Percentiles rank a stretch among this genome's conserved stretches.
These are phyloP conservation scores for Tritrichomonas musculus DNA, from an alignment of 208 protist genomes.

Conservation along the genomic window DNA sequence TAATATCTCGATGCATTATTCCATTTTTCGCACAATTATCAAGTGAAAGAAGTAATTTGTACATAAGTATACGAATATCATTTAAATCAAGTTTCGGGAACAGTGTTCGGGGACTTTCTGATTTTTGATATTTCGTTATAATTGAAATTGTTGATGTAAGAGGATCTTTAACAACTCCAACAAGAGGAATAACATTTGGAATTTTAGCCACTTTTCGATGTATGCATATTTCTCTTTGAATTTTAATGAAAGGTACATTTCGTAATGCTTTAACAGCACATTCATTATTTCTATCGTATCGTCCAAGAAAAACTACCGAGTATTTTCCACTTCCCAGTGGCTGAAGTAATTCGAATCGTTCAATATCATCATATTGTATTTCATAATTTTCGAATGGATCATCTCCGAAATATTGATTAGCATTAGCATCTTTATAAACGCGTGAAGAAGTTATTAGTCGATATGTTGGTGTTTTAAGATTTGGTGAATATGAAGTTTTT, in stretches of 20 bases:
- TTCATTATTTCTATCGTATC: not conserved
- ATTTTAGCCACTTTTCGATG: not conserved
- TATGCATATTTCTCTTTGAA: conserved; percentile 12
- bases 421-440: not conserved
- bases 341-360: not conserved
- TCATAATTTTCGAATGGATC: not conserved
- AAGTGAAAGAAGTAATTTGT: not conserved
- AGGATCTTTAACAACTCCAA: not conserved
- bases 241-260: conserved; percentile 22
- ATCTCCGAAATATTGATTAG: not conserved
- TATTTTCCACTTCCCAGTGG: conserved; percentile 19
- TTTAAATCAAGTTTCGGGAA: not conserved
- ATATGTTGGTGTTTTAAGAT: not conserved
- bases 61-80: not conserved
- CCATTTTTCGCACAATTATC: conserved; percentile 52
- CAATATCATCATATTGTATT: conserved; percentile 4
- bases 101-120: not conserved
- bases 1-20: conserved; percentile 98
- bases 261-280: conserved; percentile 22
- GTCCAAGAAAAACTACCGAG: not conserved
- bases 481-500: not conserved
- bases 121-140: not conserved
- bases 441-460: not conserved
- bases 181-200: not conserved
- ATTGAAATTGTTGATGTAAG: not conserved